Conservation (phyloP, 2,329 filamentous ascomycete species). For the Trichoderma endophyticum region DNA sequence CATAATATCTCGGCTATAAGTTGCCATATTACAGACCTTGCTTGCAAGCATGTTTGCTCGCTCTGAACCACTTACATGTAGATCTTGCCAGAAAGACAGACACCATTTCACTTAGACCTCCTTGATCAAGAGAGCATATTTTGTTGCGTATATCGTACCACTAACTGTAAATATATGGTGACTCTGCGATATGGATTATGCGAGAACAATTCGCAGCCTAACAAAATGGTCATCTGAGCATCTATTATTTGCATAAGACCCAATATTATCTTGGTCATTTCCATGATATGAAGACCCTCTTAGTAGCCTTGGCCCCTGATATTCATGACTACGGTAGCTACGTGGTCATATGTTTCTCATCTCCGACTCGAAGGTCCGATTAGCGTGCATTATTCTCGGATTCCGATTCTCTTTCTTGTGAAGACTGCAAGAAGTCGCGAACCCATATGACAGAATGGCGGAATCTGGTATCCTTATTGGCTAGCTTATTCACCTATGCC, state of each 20-base stretch:
- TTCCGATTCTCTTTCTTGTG: neutral
- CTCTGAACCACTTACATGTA: neutral
- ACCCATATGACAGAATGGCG: neutral
- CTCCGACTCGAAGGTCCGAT: neutral
- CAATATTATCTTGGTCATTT: neutral
- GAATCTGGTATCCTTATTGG: neutral
- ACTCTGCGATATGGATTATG: neutral
- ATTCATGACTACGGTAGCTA: neutral
- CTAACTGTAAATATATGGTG: neutral
- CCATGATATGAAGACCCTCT: neutral
- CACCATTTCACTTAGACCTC: neutral
- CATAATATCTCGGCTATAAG: neutral
- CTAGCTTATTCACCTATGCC: neutral
- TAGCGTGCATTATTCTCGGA: neutral
- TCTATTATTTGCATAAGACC: neutral
- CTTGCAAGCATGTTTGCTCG: neutral
- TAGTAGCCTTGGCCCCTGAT: neutral
- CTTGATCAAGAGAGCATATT: neutral
- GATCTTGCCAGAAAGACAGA: neutral
- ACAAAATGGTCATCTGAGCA: neutral
- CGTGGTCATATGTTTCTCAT: neutral
- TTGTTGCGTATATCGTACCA: neutral
- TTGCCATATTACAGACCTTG: neutral
- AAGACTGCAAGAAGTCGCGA: neutral
- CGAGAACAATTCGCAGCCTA: neutral